Evolutionary conservation across 2,329 filamentous ascomycete species (phyloP).

Genomic region (Aspergillus glaucus): DNA sequence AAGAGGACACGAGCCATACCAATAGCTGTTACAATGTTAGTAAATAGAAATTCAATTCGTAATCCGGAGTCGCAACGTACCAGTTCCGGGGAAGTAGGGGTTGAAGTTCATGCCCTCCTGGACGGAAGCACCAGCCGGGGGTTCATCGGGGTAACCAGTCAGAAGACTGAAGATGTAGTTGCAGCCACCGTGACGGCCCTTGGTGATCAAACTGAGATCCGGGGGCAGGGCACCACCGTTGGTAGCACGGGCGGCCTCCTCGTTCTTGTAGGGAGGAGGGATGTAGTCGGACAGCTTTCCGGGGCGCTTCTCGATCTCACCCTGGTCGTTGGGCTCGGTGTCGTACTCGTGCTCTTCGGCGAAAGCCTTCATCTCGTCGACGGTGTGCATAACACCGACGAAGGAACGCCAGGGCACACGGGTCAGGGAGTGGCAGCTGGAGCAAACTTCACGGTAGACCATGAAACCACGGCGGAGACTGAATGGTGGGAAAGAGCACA

Average conservation of each 20-base stretch:
- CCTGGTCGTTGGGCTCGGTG: slow-evolving; percentile 94
- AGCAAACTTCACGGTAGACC: slow-evolving; percentile 98
- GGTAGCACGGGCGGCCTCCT: slow-evolving; percentile 93
- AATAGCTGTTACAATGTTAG: slow-evolving; percentile 50
- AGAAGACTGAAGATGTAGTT: slow-evolving; percentile 97
- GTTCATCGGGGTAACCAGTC: slow-evolving; percentile 95
- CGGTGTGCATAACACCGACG: slow-evolving; percentile 86
- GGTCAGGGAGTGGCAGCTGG: slow-evolving; percentile 91
- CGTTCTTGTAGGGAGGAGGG: slow-evolving; percentile 93
- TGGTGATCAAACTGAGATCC: slow-evolving; percentile 95
- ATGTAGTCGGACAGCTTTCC: slow-evolving; percentile 99
- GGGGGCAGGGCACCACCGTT: slow-evolving; percentile 98
- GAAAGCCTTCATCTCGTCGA: slow-evolving; percentile 94
- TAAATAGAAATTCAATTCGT: neutral
- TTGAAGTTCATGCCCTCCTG: slow-evolving; percentile 97
- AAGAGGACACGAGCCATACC: slow-evolving; percentile 98
- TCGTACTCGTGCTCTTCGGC: slow-evolving; percentile 99
- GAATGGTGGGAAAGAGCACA: slow-evolving; percentile 3
- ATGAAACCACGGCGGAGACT: slow-evolving; percentile 98
- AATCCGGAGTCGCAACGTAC: slow-evolving; percentile 36
- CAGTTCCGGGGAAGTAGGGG: slow-evolving; percentile 98
- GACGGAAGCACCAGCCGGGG: slow-evolving; percentile 80
- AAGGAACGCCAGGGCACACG: slow-evolving; percentile 90
- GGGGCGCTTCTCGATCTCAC: slow-evolving; percentile 95
- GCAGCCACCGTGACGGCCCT: slow-evolving; percentile 95